Conservation (phyloP, 129 eudicot species). For the Flaveria linearis region DNA sequence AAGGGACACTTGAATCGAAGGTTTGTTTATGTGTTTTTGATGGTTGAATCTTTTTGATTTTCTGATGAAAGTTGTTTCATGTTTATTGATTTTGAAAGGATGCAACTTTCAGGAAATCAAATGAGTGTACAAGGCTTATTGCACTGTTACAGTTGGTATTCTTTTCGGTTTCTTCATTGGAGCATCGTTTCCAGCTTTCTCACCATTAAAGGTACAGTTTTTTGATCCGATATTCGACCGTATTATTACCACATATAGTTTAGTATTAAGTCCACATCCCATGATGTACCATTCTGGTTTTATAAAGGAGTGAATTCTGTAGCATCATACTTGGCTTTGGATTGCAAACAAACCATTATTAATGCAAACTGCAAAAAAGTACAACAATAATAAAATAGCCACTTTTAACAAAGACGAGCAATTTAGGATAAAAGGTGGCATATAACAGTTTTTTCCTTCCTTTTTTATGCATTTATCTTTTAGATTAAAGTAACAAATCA, state of each 20-base stretch:
- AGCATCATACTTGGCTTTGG: not conserved
- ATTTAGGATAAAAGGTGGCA: not conserved
- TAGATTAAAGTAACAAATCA: not conserved
- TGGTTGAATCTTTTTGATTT: not conserved
- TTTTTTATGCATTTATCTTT: not conserved
- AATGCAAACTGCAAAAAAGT: not conserved
- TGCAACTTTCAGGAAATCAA: constrained; percentile 49
- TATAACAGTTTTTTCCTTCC: not conserved
- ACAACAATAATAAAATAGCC: not conserved
- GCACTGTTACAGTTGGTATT: constrained; percentile 53
- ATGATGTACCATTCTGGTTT: not conserved
- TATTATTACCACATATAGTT: not conserved
- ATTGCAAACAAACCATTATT: not conserved
- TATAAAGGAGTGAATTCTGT: too few relatives aligned
- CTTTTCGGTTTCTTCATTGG: constrained; percentile 77
- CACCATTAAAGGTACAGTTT: constrained; percentile 54
- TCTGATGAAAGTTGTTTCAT: not conserved
- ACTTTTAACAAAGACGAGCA: not conserved
- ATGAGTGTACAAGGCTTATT: constrained; percentile 50
- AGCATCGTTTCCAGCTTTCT: constrained; percentile 53
- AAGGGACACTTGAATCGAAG: constrained; percentile 26
- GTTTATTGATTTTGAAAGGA: constrained; percentile 28
- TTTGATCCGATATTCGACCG: not conserved
- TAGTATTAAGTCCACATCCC: not conserved
- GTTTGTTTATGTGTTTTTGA: constrained; percentile 18